Evolutionary conservation across 2,329 filamentous ascomycete species (phyloP).

Genomic region (Paracorniculantispora psalliotae): DNA sequence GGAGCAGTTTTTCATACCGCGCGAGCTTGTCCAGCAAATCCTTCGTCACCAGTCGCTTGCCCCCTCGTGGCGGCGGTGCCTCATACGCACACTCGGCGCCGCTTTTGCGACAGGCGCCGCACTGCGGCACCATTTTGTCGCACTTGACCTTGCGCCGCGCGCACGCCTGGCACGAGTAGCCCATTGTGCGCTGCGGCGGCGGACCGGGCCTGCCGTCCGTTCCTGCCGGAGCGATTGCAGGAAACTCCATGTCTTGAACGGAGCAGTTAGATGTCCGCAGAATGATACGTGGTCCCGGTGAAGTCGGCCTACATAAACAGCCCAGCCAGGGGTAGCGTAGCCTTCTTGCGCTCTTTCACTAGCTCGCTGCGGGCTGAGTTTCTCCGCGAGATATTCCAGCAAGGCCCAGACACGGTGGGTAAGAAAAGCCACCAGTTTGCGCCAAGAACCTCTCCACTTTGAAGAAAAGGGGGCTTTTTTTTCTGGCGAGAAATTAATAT

Average conservation of each 20-base stretch:
- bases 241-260: background rate
- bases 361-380: too few relatives aligned
- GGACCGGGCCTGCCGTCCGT: background rate
- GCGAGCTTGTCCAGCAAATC: conserved; percentile 31
- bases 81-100: conserved; percentile 36
- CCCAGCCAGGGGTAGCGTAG: too few relatives aligned
- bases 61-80: conserved; percentile 31
- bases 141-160: conserved; percentile 27
- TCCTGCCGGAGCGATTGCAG: conserved; percentile 15
- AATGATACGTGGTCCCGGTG: too few relatives aligned
- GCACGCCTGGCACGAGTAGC: conserved; percentile 25
- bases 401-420: too few relatives aligned
- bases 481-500: background rate
- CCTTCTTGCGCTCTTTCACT: too few relatives aligned
- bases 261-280: too few relatives aligned
- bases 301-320: too few relatives aligned
- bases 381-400: too few relatives aligned
- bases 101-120: conserved; percentile 22
- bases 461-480: background rate
- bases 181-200: conserved; percentile 15
- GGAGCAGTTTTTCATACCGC: conserved; percentile 35
- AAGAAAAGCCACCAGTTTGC: too few relatives aligned
- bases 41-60: conserved; percentile 31
- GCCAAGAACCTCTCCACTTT: background rate
- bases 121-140: conserved; percentile 21